A percentile compares a stretch with the other conserved stretches of the same genome.
phyloP scores from a whole-genome alignment of 2,329 filamentous ascomycete species.

The Pseudogymnoascus sp. region DNA sequence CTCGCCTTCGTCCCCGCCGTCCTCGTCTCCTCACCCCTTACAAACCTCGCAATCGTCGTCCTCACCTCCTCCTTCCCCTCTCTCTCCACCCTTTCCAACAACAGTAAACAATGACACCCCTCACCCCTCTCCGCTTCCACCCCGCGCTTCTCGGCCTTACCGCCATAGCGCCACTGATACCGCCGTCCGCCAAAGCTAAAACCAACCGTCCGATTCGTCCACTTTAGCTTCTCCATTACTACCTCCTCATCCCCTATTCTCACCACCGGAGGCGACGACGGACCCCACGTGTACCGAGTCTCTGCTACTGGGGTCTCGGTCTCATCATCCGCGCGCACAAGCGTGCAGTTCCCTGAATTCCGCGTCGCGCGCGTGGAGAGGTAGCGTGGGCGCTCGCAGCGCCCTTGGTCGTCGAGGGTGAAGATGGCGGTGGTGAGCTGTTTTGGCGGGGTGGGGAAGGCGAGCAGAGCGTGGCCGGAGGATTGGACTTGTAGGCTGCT shows the following conservation, averaged over 20 bases:
- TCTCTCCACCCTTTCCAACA: slow-evolving; percentile 41
- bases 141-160: slow-evolving; percentile 36
- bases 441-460: slow-evolving; percentile 13
- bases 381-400: slow-evolving; percentile 38
- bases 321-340: slow-evolving; percentile 36
- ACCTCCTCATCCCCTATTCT: slow-evolving; percentile 10
- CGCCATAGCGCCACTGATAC: slow-evolving; percentile 49
- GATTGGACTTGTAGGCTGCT: slow-evolving; percentile 42
- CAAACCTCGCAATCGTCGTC: slow-evolving; percentile 35
- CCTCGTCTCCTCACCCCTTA: slow-evolving; percentile 35
- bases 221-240: slow-evolving; percentile 25
- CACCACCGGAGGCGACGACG: neutral
- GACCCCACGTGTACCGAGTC: slow-evolving; percentile 41
- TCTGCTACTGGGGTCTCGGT: slow-evolving; percentile 33
- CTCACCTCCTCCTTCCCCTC: slow-evolving; percentile 6
- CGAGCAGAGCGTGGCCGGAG: slow-evolving; percentile 35
- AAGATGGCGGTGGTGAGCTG: slow-evolving; percentile 35
- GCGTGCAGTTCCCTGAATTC: slow-evolving; percentile 40
- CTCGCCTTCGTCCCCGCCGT: slow-evolving; percentile 32
- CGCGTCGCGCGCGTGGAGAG: slow-evolving; percentile 41
- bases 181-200: slow-evolving; percentile 40
- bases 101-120: slow-evolving; percentile 36
- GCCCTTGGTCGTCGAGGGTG: slow-evolving; percentile 28
- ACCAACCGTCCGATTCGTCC: slow-evolving; percentile 38
- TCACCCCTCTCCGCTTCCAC: slow-evolving; percentile 37